Evolutionary conservation across 2,329 filamentous ascomycete species (phyloP), one percentile per base, ranked within the genome.

Genomic region (Magnaporthiopsis incrustans): DNA sequence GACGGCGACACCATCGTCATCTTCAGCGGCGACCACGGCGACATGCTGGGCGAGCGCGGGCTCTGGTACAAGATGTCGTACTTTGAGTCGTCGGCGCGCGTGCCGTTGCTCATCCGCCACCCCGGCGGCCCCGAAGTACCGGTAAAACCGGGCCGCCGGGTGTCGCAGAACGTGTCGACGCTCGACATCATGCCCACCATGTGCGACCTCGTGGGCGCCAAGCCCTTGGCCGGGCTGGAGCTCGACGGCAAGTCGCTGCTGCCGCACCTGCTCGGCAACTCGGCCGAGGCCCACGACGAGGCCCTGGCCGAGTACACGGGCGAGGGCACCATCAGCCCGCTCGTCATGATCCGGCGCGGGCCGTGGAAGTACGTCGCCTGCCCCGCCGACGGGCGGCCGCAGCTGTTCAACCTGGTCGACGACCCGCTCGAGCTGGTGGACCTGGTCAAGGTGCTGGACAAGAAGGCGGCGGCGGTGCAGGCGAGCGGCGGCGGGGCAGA

Each of bases 21-120:
- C 68, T 97, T 97, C 78, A 93, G 89, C 65, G 92, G 93, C 59
- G 93, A 97, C 74, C 93, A 97, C 72, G 93, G 93, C 64, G 93
- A 97, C 76, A 97, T 97, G 93, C 85, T 97, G 10, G 93, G 93
- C 65, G 93, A 97, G 80, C 88, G 92, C 63, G 90, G 90, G 7
- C 80, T 97, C 60, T 97, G 93, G 93, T 93, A 97, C 81, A 97
- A 97, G 83, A 97, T 97, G 93, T 92, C 87, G 73, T 97, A 95
- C 84, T 97, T 92, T 71, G 93, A 97, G 82, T 89, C 89, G 57
- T 96, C 92, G 15, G 91, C 92, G 59, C 89, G 93, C 33, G 93
- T 97, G 27, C 93, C 93, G 1, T 87, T 97, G 73, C 81, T 97
- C 68, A 84, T 97, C 73, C 89, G 92, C 75, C 87, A 93, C 71